These are phyloP conservation scores for Globomyces sp. DNA, from an alignment of 371 early-diverging fungal genomes.

Conservation along the genomic window DNA sequence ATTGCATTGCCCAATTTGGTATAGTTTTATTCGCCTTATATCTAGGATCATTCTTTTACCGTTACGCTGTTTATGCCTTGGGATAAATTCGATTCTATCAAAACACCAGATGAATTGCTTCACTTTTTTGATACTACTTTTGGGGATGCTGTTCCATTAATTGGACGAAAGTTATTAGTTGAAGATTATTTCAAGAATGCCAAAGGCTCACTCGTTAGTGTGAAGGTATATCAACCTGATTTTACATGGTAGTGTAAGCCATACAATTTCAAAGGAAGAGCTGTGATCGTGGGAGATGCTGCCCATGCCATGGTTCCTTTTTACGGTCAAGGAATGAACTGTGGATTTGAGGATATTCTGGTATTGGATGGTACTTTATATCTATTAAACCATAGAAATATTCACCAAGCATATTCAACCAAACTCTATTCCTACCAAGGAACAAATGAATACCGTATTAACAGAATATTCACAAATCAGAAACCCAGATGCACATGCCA, in stretches of 20 bases:
- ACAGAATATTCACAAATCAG: constrained; percentile 70
- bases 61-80: constrained; percentile 96
- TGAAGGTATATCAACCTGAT: constrained; percentile 59
- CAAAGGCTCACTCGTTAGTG: constrained; percentile 76
- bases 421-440: constrained; percentile 22
- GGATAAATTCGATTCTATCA: constrained; percentile 75
- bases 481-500: constrained; percentile 82
- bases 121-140: constrained; percentile 77
- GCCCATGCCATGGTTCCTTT: constrained; percentile 99
- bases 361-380: constrained; percentile 54
- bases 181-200: constrained; percentile 81
- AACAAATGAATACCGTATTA: constrained; percentile 29
- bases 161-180: constrained; percentile 68
- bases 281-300: constrained; percentile 90
- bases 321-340: constrained; percentile 90
- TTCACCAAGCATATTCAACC: constrained; percentile 51
- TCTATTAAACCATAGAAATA: constrained; percentile 30
- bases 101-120: constrained; percentile 63
- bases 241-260: constrained; percentile 64
- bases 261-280: constrained; percentile 73
- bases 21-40: constrained; percentile 48
- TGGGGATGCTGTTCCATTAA: constrained; percentile 76
- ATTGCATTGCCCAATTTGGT: constrained; percentile 86
- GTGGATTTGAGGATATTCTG: constrained; percentile 93
- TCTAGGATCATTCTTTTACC: constrained; percentile 86